phyloP scores from a whole-genome alignment of 306 rosid genomes.

The Begonia loranthoides region DNA sequence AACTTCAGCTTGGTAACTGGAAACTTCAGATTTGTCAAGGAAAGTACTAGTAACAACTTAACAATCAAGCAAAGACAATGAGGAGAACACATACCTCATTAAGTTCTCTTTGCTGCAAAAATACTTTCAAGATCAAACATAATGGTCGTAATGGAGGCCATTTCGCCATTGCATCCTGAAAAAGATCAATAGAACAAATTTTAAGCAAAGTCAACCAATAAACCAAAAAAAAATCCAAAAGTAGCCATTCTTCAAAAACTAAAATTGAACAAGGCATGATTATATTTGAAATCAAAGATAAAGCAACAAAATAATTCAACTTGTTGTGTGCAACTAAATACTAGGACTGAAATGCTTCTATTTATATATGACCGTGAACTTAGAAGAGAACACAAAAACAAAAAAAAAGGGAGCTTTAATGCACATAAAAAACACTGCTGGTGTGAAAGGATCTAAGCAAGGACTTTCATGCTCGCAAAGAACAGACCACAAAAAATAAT shows the following conservation, averaged over 20 bases:
- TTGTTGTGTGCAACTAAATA: too few species aligned
- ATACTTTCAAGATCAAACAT: constrained; percentile 83
- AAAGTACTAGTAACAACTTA: constrained; percentile 3
- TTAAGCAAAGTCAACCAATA: constrained; percentile 1
- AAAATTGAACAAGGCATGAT: too few species aligned
- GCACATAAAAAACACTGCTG: too few species aligned
- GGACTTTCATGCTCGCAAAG: too few species aligned
- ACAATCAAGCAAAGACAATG: background rate
- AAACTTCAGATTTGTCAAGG: background rate
- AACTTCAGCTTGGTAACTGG: constrained; percentile 2
- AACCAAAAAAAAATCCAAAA: background rate
- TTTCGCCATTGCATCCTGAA: constrained; percentile 60
- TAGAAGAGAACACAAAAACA: too few species aligned
- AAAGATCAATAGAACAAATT: constrained; percentile 1
- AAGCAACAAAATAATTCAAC: too few species aligned
- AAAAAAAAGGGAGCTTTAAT: too few species aligned
- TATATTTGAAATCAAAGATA: too few species aligned
- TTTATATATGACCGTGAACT: too few species aligned
- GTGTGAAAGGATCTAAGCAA: too few species aligned
- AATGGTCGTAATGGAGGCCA: constrained; percentile 80
- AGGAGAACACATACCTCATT: constrained; percentile 52
- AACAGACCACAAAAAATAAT: too few species aligned
- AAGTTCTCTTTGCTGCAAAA: constrained; percentile 90
- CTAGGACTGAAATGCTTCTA: too few species aligned
- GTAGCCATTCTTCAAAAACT: background rate